A percentile compares a stretch with the other conserved stretches of the same genome.
Conservation (phyloP, 106 monocot species). For the Iris macrosiphon region DNA sequence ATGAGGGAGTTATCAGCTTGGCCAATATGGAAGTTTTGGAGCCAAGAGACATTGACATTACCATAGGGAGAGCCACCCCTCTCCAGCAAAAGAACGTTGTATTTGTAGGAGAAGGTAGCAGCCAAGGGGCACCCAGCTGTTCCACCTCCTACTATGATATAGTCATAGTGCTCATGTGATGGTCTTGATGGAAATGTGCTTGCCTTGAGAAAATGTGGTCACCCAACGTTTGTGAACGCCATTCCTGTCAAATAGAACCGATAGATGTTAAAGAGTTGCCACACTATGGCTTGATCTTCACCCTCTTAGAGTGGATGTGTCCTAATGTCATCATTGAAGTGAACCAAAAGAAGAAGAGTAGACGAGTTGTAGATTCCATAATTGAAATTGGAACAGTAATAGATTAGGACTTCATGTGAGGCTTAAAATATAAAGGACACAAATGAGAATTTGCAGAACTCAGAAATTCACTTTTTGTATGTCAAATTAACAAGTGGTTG, state of each 20-base stretch:
- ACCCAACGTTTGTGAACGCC: constrained; percentile 7
- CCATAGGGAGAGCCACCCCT: constrained; percentile 70
- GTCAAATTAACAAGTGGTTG: too few relatives aligned
- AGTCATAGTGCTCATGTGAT: constrained; percentile 23
- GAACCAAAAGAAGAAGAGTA: too few relatives aligned
- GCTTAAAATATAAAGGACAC: too few relatives aligned
- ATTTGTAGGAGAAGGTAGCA: constrained; percentile 59
- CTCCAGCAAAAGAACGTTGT: constrained; percentile 54
- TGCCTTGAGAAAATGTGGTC: constrained; percentile 26
- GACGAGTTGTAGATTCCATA: too few relatives aligned
- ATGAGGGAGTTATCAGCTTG: constrained; percentile 38
- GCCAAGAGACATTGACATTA: constrained; percentile 44
- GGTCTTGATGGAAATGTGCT: constrained; percentile 35
- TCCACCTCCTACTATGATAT: constrained; percentile 68
- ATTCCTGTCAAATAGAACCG: constrained; percentile 13
- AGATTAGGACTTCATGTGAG: too few relatives aligned
- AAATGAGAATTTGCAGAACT: too few relatives aligned
- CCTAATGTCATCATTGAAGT: too few relatives aligned
- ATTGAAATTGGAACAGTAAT: too few relatives aligned
- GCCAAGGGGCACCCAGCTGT: constrained; percentile 74
- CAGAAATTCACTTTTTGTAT: too few relatives aligned
- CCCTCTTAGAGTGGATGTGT: too few relatives aligned
- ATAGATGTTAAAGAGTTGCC: background rate
- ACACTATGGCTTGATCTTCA: too few relatives aligned
- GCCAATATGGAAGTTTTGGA: constrained; percentile 60